These are phyloP conservation scores for Nematocida sp. DNA, from an alignment of 371 early-diverging fungal genomes.

Conservation along the genomic window DNA sequence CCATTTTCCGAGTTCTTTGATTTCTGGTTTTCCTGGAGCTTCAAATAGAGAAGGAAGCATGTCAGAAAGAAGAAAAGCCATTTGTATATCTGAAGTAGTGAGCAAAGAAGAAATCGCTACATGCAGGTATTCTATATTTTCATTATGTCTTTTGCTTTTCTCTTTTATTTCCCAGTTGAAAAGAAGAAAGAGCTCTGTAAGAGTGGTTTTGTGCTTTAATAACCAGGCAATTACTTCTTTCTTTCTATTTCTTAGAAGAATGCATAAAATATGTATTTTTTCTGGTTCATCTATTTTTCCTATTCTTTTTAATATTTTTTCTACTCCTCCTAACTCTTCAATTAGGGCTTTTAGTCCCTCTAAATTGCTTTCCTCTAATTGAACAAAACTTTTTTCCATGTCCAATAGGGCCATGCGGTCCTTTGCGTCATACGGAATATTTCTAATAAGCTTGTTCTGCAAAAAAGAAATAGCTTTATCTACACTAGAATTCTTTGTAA, in stretches of 20 bases:
- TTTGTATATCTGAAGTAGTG: background rate
- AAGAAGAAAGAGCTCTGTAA: background rate
- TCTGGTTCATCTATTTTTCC: background rate
- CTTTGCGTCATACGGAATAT: too few species aligned
- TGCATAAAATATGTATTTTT: background rate
- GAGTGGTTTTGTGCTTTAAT: background rate
- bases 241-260: background rate
- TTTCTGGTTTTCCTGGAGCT: background rate
- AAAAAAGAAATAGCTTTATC: too few species aligned
- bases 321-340: background rate
- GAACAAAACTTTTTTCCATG: background rate
- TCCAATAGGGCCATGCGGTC: background rate
- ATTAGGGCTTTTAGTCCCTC: background rate
- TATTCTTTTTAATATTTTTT: background rate
- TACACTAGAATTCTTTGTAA: too few species aligned
- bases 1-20: background rate
- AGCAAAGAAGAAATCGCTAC: background rate
- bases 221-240: background rate
- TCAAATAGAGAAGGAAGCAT: constrained; percentile 1
- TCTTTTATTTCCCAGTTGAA: constrained; percentile 11
- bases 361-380: background rate
- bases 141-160: too few species aligned
- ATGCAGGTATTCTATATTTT: background rate
- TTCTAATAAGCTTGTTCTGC: too few species aligned
- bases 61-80: background rate